A percentile compares a stretch with the other conserved stretches of the same genome.
These are phyloP conservation scores for Piromyces sp. DNA, from an alignment of 192 early-diverging fungal species.

Conservation along the genomic window DNA sequence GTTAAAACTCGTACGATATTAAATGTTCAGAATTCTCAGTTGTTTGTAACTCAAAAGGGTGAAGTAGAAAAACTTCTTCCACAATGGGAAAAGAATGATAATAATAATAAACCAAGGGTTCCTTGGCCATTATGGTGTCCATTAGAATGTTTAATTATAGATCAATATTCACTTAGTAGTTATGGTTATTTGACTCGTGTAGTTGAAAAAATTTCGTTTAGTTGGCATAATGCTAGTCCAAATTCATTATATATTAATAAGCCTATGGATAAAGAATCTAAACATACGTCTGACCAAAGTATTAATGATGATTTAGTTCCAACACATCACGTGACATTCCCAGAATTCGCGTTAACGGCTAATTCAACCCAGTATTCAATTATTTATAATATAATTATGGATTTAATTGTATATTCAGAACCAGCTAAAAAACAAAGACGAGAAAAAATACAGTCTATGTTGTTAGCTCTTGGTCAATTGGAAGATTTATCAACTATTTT, in stretches of 20 bases:
- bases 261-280: constrained; percentile 5
- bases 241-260: constrained; percentile 48
- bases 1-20: not conserved
- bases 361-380: not conserved
- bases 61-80: not conserved
- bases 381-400: not conserved
- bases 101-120: not conserved
- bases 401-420: not conserved
- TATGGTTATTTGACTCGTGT: constrained; percentile 32
- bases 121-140: constrained; percentile 55
- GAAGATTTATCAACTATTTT: not conserved
- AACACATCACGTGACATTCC: constrained; percentile 50
- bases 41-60: not conserved
- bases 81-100: not conserved
- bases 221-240: constrained; percentile 41
- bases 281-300: not conserved
- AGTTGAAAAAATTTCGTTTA: constrained; percentile 35
- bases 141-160: constrained; percentile 38
- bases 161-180: constrained; percentile 12
- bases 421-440: not conserved
- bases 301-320: constrained; percentile 27
- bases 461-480: not conserved
- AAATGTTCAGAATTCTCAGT: not conserved
- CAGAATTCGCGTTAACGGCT: constrained; percentile 14
- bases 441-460: not conserved